phyloP scores from a whole-genome alignment of 257 asterid species.

The Plantago ovata region DNA sequence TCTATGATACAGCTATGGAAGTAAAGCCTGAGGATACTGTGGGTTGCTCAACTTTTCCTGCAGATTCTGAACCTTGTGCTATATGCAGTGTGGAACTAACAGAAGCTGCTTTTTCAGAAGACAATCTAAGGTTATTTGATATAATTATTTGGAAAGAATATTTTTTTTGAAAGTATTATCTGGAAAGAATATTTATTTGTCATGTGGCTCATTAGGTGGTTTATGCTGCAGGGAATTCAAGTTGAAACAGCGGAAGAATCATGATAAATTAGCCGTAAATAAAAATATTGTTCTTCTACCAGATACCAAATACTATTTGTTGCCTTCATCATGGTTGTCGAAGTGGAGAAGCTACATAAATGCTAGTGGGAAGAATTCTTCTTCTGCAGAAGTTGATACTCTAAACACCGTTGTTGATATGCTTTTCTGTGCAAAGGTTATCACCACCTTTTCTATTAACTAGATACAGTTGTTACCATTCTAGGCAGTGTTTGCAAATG shows the following conservation, averaged over 20 bases:
- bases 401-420: conserved; percentile 50
- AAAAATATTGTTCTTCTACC: conserved; percentile 51
- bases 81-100: conserved; percentile 60
- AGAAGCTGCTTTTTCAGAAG: conserved; percentile 85
- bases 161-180: conserved; percentile 10
- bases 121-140: conserved; percentile 63
- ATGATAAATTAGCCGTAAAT: conserved; percentile 73
- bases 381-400: conserved; percentile 57
- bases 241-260: conserved; percentile 74
- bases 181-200: conserved; percentile 9
- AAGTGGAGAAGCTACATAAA: conserved; percentile 72
- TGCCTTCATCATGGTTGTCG: conserved; percentile 87
- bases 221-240: conserved; percentile 76
- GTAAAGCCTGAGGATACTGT: conserved; percentile 72
- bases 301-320: conserved; percentile 56
- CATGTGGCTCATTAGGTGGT: conserved; percentile 31
- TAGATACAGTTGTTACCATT: too few relatives aligned
- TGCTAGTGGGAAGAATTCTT: conserved; percentile 63
- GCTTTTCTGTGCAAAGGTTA: conserved; percentile 78
- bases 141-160: conserved; percentile 15
- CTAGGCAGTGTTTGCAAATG: too few relatives aligned
- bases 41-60: conserved; percentile 63
- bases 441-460: not conserved
- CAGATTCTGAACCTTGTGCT: conserved; percentile 72
- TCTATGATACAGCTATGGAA: conserved; percentile 59